A percentile compares a stretch with the other conserved stretches of the same genome.
These are phyloP conservation scores for Erodium moschatum DNA, from an alignment of 441 rosid species.

Conservation along the genomic window DNA sequence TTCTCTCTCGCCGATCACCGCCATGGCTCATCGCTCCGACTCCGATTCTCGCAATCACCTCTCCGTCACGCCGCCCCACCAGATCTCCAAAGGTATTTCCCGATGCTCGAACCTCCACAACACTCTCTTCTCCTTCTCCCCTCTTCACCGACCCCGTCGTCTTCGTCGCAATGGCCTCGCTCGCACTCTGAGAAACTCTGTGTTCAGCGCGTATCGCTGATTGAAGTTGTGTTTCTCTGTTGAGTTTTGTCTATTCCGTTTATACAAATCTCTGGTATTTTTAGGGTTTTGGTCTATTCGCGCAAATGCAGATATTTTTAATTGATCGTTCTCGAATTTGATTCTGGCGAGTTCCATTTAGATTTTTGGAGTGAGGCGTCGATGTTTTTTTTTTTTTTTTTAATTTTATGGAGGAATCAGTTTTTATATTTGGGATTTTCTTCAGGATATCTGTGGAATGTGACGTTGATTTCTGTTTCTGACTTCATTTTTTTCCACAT, in stretches of 20 bases:
- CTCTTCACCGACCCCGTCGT: no score
- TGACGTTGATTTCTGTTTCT: no score
- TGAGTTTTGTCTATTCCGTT: not conserved
- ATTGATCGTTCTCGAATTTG: not conserved
- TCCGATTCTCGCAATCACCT: constrained; percentile 52
- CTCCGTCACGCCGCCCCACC: constrained; percentile 62
- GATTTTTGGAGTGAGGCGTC: not conserved
- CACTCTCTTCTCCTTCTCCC: no score
- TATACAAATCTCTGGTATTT: not conserved
- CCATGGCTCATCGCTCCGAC: constrained; percentile 64
- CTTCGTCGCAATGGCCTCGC: no score
- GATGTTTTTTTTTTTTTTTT: not conserved
- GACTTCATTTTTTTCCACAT: no score
- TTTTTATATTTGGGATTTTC: not conserved
- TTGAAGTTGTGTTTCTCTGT: no score
- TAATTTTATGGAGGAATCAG: not conserved
- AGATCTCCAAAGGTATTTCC: constrained; percentile 73
- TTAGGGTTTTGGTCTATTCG: constrained; percentile 2
- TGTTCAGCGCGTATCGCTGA: no score
- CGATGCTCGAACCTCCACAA: not conserved
- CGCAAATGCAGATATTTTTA: not conserved
- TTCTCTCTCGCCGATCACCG: constrained; percentile 36
- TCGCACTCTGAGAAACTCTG: no score
- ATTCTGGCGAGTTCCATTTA: not conserved
- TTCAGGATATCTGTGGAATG: not conserved